phyloP scores from a whole-genome alignment of 73 alveolate genomes.

The Breviolum minutum region DNA sequence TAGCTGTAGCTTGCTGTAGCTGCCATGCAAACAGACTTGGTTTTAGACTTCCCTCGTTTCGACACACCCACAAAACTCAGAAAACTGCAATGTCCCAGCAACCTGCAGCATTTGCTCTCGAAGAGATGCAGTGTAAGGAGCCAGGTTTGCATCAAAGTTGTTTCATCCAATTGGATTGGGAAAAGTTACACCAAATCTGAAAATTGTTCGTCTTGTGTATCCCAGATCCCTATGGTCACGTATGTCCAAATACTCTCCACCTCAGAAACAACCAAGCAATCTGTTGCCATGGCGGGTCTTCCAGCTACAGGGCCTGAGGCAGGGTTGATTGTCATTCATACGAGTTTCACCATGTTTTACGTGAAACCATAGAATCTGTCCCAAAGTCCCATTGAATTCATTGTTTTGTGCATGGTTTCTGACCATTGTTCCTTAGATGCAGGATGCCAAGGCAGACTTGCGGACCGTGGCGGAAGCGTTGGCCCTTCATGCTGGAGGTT shows the following conservation, averaged over 20 bases:
- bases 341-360: too few species aligned
- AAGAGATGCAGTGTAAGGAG: conserved; percentile 30
- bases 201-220: too few species aligned
- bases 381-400: neutral
- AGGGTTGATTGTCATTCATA: too few species aligned
- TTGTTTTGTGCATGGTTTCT: neutral
- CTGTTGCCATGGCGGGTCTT: neutral
- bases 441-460: conserved; percentile 22
- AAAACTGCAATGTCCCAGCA: too few species aligned
- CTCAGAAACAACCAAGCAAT: neutral
- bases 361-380: neutral
- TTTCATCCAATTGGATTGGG: too few species aligned
- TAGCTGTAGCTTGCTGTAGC: neutral
- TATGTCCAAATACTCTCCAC: too few species aligned
- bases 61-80: too few species aligned
- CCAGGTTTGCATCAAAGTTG: neutral
- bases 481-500: conserved; percentile 27
- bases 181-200: too few species aligned
- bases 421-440: neutral
- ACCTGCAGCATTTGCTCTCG: conserved; percentile 19
- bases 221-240: too few species aligned
- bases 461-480: conserved; percentile 40
- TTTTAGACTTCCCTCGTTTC: too few species aligned
- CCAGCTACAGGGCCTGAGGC: too few species aligned
- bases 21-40: neutral